These are phyloP conservation scores for Elaeis oleifera DNA, from an alignment of 202 grass and related monocot species.

Conservation along the genomic window DNA sequence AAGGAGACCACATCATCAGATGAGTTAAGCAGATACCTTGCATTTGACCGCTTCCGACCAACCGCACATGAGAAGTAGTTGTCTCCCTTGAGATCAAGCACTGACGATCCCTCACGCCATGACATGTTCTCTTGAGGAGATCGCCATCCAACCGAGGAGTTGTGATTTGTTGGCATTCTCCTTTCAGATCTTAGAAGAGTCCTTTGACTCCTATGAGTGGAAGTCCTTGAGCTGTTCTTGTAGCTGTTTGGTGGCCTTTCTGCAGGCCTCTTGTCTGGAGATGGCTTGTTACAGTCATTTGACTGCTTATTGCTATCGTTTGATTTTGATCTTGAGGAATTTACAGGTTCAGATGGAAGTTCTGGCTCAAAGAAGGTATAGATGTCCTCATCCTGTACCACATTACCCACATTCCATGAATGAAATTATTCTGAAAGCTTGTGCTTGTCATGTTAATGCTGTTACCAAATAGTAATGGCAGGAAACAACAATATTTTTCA, in stretches of 20 bases:
- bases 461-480: not conserved
- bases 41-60: slow-evolving; percentile 77
- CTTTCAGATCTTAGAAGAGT: slow-evolving; percentile 38
- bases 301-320: too few relatives aligned
- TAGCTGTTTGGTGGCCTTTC: slow-evolving; percentile 46
- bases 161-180: slow-evolving; percentile 35
- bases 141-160: slow-evolving; percentile 22
- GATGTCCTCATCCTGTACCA: slow-evolving; percentile 90
- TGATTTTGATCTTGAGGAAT: slow-evolving; percentile 48
- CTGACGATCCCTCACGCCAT: slow-evolving; percentile 89
- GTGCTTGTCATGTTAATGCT: too few relatives aligned
- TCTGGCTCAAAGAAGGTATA: slow-evolving; percentile 98
- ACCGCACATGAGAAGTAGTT: slow-evolving; percentile 99
- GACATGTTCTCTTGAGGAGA: slow-evolving; percentile 45
- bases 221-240: slow-evolving; percentile 48
- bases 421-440: too few relatives aligned
- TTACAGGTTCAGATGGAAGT: slow-evolving; percentile 61
- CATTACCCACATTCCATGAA: not conserved
- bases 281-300: slow-evolving; percentile 23
- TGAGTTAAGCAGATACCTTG: slow-evolving; percentile 74
- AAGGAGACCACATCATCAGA: slow-evolving; percentile 81
- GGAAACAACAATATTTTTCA: not conserved
- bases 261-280: slow-evolving; percentile 36
- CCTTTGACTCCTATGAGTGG: slow-evolving; percentile 43
- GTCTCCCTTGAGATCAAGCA: slow-evolving; percentile 88